Conservation (phyloP, 2,329 filamentous ascomycete species). For the Ceratocystiopsis sp. region DNA sequence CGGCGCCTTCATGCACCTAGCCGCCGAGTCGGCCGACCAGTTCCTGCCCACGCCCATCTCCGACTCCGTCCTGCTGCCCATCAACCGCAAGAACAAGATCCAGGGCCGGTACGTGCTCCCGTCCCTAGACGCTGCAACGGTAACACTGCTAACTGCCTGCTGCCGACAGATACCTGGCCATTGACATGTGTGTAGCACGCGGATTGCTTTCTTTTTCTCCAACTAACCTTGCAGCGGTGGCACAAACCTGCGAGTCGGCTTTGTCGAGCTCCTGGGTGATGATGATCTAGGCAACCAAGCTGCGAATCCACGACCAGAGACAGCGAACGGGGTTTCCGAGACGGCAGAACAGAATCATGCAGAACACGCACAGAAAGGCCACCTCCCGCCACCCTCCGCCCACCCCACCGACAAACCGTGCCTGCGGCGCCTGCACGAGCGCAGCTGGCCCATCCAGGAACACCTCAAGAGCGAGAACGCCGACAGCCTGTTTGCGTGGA, state of each 20-base stretch:
- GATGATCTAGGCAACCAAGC: background rate
- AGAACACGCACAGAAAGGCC: no score
- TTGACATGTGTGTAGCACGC: conserved; percentile 36
- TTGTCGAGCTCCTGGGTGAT: conserved; percentile 39
- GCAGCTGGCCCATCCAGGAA: conserved; percentile 57
- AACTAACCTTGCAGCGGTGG: conserved; percentile 32
- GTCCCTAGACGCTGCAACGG: background rate
- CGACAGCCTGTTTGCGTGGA: conserved; percentile 64
- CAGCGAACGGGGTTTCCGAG: no score
- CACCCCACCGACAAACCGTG: conserved; percentile 2
- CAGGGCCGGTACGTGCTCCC: conserved; percentile 27
- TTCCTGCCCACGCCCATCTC: conserved; percentile 46
- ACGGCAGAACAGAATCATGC: no score
- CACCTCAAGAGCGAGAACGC: conserved; percentile 58
- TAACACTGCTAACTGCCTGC: background rate
- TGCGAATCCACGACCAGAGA: no score
- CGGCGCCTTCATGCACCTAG: conserved; percentile 29
- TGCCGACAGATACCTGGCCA: conserved; percentile 36
- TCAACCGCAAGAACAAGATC: conserved; percentile 20
- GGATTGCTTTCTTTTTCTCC: no score
- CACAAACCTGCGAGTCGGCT: conserved; percentile 51
- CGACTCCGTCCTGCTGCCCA: conserved; percentile 36
- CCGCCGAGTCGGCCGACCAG: conserved; percentile 34
- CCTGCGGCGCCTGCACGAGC: conserved; percentile 45
- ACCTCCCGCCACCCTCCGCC: no score